Evolutionary conservation across 306 rosid genomes (phyloP).

Genomic region (Dicorynia guianensis): DNA sequence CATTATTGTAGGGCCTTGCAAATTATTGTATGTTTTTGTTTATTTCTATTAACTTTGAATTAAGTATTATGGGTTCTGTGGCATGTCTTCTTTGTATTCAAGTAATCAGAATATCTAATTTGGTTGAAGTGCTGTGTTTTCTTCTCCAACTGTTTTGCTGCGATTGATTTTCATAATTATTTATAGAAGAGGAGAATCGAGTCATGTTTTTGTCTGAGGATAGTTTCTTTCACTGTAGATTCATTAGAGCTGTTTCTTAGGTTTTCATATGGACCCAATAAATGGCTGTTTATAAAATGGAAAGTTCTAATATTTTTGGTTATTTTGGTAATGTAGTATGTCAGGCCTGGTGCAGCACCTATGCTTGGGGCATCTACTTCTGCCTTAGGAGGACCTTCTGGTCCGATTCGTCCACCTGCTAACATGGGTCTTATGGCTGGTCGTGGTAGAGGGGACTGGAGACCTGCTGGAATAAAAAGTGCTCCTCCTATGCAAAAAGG

Average conservation of each 20-base stretch:
- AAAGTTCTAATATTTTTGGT: constrained; percentile 33
- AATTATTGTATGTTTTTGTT: not conserved
- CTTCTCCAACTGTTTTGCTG: constrained; percentile 16
- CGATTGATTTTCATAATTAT: constrained; percentile 4
- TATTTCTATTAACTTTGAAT: constrained; percentile 4
- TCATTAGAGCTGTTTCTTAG: constrained; percentile 24
- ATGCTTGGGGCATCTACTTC: constrained; percentile 69
- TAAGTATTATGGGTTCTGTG: not conserved
- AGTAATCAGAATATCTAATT: constrained; percentile 16
- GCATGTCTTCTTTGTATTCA: not conserved
- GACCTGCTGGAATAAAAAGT: constrained; percentile 81
- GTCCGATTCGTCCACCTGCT: constrained; percentile 84
- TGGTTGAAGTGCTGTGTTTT: constrained; percentile 22
- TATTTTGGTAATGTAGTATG: constrained; percentile 65
- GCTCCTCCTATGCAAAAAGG: constrained; percentile 70
- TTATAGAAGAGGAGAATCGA: constrained; percentile 25
- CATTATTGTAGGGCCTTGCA: not conserved
- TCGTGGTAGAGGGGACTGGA: constrained; percentile 99
- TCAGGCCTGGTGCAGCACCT: constrained; percentile 95
- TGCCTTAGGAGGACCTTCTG: constrained; percentile 77
- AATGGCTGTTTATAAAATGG: constrained; percentile 11
- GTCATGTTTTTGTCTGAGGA: constrained; percentile 13
- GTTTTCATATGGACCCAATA: constrained; percentile 31
- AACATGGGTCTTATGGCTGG: constrained; percentile 72
- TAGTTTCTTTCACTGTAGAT: constrained; percentile 21